phyloP scores from a whole-genome alignment of 108 stramenopile species.

The Seminavis robusta region DNA sequence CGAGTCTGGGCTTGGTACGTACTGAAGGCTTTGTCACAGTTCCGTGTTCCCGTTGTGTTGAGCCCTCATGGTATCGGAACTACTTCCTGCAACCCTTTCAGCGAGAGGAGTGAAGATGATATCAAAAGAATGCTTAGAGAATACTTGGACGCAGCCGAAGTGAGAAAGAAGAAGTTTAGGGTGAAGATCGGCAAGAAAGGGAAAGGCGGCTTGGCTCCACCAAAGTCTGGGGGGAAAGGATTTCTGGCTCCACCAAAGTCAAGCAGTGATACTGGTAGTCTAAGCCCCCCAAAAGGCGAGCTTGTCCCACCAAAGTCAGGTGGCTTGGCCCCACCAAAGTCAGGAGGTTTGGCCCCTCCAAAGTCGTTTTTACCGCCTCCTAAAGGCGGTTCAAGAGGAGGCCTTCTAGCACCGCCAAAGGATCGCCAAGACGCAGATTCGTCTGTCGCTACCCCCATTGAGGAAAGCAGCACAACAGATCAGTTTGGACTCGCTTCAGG shows the following conservation, averaged over 20 bases:
- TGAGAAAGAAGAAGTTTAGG: constrained; percentile 77
- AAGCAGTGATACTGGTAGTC: background rate
- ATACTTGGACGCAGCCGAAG: constrained; percentile 72
- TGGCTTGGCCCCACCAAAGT: too few relatives aligned
- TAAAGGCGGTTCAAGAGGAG: background rate
- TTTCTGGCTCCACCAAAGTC: constrained; percentile 27
- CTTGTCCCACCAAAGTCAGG: too few relatives aligned
- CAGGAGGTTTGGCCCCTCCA: too few relatives aligned
- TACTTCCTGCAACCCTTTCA: too few relatives aligned
- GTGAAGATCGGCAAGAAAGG: constrained; percentile 74
- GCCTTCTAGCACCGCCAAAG: background rate
- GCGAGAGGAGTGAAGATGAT: constrained; percentile 64
- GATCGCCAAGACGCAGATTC: too few relatives aligned
- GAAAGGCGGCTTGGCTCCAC: constrained; percentile 27
- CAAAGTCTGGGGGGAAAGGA: constrained; percentile 11
- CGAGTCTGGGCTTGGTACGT: constrained; percentile 85
- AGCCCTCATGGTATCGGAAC: too few relatives aligned
- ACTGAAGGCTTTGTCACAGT: too few relatives aligned
- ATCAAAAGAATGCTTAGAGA: constrained; percentile 81
- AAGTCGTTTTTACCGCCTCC: too few relatives aligned
- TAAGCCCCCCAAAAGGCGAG: background rate
- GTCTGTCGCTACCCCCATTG: too few relatives aligned
- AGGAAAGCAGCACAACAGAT: too few relatives aligned
- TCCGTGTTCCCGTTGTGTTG: too few relatives aligned
- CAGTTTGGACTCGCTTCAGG: too few relatives aligned